Percentiles rank a stretch among this genome's conserved stretches.
Conservation (phyloP, 2,329 filamentous ascomycete genomes). For the Cryphonectria radicalis region DNA sequence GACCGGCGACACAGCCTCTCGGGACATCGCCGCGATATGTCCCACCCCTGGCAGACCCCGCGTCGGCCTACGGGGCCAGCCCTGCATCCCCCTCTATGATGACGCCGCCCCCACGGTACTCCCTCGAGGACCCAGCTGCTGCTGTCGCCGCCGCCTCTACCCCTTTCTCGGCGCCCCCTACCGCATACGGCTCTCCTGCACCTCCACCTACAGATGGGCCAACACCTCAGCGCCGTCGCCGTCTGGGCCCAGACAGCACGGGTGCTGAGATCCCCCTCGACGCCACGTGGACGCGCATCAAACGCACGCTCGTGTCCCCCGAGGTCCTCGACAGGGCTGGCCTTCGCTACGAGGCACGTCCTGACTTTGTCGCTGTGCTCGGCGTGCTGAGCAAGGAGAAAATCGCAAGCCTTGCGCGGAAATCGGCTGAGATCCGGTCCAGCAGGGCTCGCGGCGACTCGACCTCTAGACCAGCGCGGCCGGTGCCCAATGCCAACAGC, state of each 20-base stretch:
- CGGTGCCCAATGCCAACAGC: conserved; percentile 7
- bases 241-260: conserved; percentile 59
- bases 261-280: conserved; percentile 61
- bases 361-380: conserved; percentile 63
- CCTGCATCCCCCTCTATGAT: conserved; percentile 28
- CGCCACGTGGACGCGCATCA: conserved; percentile 64
- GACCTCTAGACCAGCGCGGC: conserved; percentile 1
- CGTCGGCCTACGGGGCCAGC: conserved; percentile 34
- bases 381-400: conserved; percentile 57
- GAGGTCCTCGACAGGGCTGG: conserved; percentile 60
- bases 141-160: conserved; percentile 21
- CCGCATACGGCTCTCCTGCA: conserved; percentile 28
- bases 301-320: conserved; percentile 58
- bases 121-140: conserved; percentile 30
- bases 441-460: conserved; percentile 39
- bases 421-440: conserved; percentile 52
- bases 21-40: conserved; percentile 47
- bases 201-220: conserved; percentile 30
- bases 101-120: conserved; percentile 41
- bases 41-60: conserved; percentile 36
- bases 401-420: conserved; percentile 55
- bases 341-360: conserved; percentile 63
- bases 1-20: conserved; percentile 37
- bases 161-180: conserved; percentile 34
- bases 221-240: conserved; percentile 37